phyloP scores from a whole-genome alignment of 768 basidiomycete species.

The Pholiota microspora region DNA sequence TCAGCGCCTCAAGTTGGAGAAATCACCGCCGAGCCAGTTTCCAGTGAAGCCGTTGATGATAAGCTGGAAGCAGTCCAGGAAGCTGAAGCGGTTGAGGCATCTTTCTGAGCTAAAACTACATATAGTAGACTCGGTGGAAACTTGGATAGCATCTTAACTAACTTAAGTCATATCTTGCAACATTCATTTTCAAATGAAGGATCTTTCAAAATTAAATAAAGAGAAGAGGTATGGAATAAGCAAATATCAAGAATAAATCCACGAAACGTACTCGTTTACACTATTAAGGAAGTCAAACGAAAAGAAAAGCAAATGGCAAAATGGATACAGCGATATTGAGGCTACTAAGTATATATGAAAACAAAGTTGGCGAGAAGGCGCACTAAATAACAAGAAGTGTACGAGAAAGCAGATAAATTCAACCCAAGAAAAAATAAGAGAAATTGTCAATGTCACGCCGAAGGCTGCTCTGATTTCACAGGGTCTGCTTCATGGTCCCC shows the following conservation, averaged over 20 bases:
- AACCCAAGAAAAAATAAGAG: conserved; percentile 19
- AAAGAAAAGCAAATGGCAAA: conserved; percentile 19
- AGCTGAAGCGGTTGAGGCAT: conserved; percentile 21
- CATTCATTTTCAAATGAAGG: conserved; percentile 12
- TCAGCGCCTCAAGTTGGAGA: conserved; percentile 37
- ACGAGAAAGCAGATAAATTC: conserved; percentile 18
- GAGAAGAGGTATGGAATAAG: conserved; percentile 20
- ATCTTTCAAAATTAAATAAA: conserved; percentile 26
- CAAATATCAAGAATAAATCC: conserved; percentile 38
- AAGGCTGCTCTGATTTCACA: conserved; percentile 62
- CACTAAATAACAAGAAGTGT: conserved; percentile 20
- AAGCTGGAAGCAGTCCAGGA: conserved; percentile 40
- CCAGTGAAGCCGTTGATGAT: conserved; percentile 38
- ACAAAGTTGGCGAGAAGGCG: conserved; percentile 15
- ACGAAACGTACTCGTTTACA: conserved; percentile 32
- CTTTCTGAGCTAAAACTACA: neutral
- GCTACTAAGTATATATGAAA: conserved; percentile 21
- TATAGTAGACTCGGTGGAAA: conserved; percentile 8
- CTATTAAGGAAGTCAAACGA: conserved; percentile 35
- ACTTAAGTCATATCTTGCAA: conserved; percentile 17
- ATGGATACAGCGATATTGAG: conserved; percentile 26
- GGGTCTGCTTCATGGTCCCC: conserved; percentile 61
- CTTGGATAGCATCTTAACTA: conserved; percentile 11
- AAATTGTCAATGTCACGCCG: conserved; percentile 26
- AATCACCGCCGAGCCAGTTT: conserved; percentile 27